These are phyloP conservation scores for Blastocystis sp. DNA, from an alignment of 352 stramenopile species.

Conservation along the genomic window DNA sequence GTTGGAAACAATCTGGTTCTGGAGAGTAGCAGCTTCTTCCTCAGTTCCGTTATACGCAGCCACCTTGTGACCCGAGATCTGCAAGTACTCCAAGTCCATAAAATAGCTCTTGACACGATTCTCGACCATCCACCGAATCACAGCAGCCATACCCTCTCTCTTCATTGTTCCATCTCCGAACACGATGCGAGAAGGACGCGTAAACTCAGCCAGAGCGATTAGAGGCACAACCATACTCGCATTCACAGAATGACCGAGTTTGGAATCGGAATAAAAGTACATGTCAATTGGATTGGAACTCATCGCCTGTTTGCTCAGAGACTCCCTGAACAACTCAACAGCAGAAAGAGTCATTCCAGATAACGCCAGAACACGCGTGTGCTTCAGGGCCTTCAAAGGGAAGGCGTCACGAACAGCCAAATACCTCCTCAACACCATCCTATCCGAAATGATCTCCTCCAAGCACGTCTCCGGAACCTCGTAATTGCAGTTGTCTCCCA, in stretches of 20 bases:
- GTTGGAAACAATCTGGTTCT: background rate
- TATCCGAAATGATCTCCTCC: background rate
- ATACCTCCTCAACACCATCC: background rate
- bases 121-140: background rate
- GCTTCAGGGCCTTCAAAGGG: background rate
- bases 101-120: background rate
- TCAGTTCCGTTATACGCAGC: too few species aligned
- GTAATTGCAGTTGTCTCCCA: conserved; percentile 36
- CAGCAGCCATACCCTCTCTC: background rate
- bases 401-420: conserved; percentile 18
- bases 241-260: background rate
- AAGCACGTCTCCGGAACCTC: background rate
- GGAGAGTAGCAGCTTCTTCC: background rate
- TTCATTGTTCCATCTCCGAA: background rate
- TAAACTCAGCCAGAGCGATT: background rate
- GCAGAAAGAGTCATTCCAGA: background rate
- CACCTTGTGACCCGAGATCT: background rate
- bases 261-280: background rate
- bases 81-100: background rate
- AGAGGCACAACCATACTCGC: background rate
- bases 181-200: background rate
- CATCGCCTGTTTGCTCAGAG: background rate
- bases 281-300: background rate
- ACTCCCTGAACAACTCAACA: background rate
- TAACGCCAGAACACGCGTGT: conserved; percentile 17